These are phyloP conservation scores for Pezicula neosporulosa DNA, from an alignment of 2,329 filamentous ascomycete species.

Conservation along the genomic window DNA sequence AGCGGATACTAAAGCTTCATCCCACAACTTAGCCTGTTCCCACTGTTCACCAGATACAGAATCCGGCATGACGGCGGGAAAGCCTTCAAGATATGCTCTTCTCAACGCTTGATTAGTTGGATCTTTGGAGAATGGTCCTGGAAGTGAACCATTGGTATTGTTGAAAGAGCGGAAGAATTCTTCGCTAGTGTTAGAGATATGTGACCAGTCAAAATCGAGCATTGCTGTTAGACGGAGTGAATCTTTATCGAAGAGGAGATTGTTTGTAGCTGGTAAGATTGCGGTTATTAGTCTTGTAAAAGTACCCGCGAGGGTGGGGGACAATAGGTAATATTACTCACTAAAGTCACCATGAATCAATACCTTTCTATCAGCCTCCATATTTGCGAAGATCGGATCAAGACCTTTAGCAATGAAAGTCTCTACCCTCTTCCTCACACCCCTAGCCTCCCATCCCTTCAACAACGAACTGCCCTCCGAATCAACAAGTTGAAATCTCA, in stretches of 20 bases:
- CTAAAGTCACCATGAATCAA: constrained; percentile 29
- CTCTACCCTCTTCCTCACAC: constrained; percentile 26
- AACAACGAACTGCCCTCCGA: constrained; percentile 25
- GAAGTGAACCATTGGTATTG: constrained; percentile 19
- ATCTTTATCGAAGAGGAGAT: constrained; percentile 24
- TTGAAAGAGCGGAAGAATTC: constrained; percentile 24
- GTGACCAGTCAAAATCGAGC: constrained; percentile 25
- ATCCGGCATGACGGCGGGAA: constrained; percentile 9
- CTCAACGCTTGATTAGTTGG: constrained; percentile 17
- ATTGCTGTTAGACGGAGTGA: constrained; percentile 26
- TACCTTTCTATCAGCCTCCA: constrained; percentile 12
- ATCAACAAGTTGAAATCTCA: constrained; percentile 22
- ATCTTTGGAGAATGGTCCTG: constrained; percentile 19
- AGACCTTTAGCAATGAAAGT: constrained; percentile 23
- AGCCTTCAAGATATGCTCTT: constrained; percentile 23
- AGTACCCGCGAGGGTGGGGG: too few species aligned
- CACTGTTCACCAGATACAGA: too few species aligned
- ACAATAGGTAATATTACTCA: constrained; percentile 8
- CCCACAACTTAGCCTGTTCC: too few species aligned
- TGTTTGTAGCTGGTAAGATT: constrained; percentile 17
- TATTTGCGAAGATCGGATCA: constrained; percentile 17
- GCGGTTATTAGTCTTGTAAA: constrained; percentile 1
- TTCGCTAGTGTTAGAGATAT: constrained; percentile 21
- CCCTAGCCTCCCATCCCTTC: constrained; percentile 28
- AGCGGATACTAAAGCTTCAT: too few species aligned